These are phyloP conservation scores for Starmera caribaea DNA, from an alignment of 805 yeast species.

Conservation along the genomic window DNA sequence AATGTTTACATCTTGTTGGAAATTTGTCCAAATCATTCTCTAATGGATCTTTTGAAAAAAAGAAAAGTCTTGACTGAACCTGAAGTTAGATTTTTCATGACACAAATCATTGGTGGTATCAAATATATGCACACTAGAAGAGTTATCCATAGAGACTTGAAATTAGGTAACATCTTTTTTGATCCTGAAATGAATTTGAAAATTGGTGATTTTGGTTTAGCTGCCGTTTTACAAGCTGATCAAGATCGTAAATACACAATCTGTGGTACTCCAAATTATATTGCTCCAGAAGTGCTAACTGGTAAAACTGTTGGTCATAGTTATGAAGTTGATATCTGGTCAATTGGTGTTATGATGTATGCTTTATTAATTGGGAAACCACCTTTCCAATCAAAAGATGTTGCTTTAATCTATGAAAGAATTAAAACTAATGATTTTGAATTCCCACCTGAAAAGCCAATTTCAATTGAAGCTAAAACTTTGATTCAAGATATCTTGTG, in stretches of 20 bases:
- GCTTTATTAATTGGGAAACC: constrained; percentile 92
- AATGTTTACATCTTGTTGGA: constrained; percentile 91
- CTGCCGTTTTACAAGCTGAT: constrained; percentile 75
- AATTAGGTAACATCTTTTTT: constrained; percentile 90
- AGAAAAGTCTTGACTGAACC: constrained; percentile 85
- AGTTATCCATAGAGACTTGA: constrained; percentile 92
- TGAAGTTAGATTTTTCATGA: constrained; percentile 82
- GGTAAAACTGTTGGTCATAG: constrained; percentile 86
- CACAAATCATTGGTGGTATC: constrained; percentile 90
- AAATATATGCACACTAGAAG: constrained; percentile 85
- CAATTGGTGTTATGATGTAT: constrained; percentile 92
- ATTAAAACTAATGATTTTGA: constrained; percentile 73
- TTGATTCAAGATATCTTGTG: constrained; percentile 67
- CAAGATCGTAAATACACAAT: constrained; percentile 81
- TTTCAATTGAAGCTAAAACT: constrained; percentile 62
- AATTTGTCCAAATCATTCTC: constrained; percentile 88
- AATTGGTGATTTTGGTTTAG: constrained; percentile 96
- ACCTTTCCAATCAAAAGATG: constrained; percentile 95
- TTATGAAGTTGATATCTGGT: constrained; percentile 95
- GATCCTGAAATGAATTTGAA: constrained; percentile 91
- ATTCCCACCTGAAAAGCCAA: constrained; percentile 62
- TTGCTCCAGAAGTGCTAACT: constrained; percentile 94
- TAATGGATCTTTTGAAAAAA: constrained; percentile 83
- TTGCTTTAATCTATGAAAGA: constrained; percentile 83
- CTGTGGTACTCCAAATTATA: constrained; percentile 98